Conservation (phyloP, 768 basidiomycete genomes). For the Filobasidium floriforme region DNA sequence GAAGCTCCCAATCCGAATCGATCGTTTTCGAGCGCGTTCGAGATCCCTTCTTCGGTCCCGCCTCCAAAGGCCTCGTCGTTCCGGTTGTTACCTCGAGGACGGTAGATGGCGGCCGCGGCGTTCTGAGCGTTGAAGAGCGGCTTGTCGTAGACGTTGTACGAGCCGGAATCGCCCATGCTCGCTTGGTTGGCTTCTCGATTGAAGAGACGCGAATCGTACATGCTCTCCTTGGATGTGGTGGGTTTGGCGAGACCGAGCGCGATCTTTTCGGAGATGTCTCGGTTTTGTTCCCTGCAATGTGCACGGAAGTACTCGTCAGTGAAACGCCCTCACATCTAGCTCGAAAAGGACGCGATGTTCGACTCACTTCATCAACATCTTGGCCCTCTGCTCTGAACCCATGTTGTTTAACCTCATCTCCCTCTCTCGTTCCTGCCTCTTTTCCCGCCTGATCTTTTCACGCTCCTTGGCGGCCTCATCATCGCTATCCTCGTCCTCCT, state of each 20-base stretch:
- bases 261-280: conserved; percentile 98
- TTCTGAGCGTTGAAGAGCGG: conserved; percentile 93
- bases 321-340: not conserved
- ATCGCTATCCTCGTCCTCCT: conserved; percentile 54
- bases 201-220: conserved; percentile 95
- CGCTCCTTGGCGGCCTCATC: conserved; percentile 78
- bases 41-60: conserved; percentile 91
- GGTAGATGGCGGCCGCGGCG: conserved; percentile 99
- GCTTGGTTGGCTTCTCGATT: conserved; percentile 82
- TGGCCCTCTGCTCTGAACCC: conserved; percentile 93
- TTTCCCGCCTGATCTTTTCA: conserved; percentile 83
- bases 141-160: conserved; percentile 89
- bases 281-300: conserved; percentile 66
- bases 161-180: conserved; percentile 81
- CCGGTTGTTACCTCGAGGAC: conserved; percentile 80
- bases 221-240: conserved; percentile 87
- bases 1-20: conserved; percentile 83
- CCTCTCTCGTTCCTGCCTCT: conserved; percentile 85
- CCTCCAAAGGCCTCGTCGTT: conserved; percentile 89
- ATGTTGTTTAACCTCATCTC: conserved; percentile 99
- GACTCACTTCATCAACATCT: conserved; percentile 71
- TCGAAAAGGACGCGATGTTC: not conserved
- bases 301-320: not conserved
- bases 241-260: conserved; percentile 97
- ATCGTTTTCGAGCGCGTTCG: conserved; percentile 82